These are phyloP conservation scores for Apiospora saccharicola DNA, from an alignment of 2,329 filamentous ascomycete genomes.

Conservation along the genomic window DNA sequence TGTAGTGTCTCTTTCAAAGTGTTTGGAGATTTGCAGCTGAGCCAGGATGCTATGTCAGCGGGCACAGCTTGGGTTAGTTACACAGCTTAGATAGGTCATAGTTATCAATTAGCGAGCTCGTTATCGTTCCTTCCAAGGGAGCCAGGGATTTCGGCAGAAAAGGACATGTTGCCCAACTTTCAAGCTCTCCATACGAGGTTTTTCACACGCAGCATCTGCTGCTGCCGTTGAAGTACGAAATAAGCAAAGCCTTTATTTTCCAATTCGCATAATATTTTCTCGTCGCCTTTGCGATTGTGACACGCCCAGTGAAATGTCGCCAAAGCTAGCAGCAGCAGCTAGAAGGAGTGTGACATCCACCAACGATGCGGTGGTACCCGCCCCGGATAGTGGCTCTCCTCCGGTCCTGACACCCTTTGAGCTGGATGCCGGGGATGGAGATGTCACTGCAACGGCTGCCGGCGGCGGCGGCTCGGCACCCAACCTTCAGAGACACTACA, in stretches of 20 bases:
- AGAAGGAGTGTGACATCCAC: neutral
- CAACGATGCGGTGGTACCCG: neutral
- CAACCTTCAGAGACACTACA: neutral
- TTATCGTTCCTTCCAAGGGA: neutral
- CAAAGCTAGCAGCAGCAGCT: neutral
- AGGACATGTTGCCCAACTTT: neutral
- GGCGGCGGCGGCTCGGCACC: neutral
- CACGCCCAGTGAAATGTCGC: neutral
- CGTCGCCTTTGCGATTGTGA: neutral
- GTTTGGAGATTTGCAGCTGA: conserved; percentile 4
- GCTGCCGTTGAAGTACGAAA: neutral
- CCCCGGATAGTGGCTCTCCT: neutral
- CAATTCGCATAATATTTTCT: neutral
- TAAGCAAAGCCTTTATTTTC: neutral
- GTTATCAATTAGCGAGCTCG: neutral
- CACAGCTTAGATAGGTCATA: too few relatives aligned
- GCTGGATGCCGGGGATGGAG: neutral
- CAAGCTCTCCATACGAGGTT: neutral
- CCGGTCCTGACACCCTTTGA: neutral
- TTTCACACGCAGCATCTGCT: neutral
- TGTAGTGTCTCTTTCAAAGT: neutral
- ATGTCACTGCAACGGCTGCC: neutral
- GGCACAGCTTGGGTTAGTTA: neutral
- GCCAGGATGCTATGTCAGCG: neutral
- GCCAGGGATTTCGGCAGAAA: neutral